A percentile compares a stretch with the other conserved stretches of the same genome.
These are phyloP conservation scores for Favolaschia claudopus DNA, from an alignment of 768 basidiomycete species.

Conservation along the genomic window DNA sequence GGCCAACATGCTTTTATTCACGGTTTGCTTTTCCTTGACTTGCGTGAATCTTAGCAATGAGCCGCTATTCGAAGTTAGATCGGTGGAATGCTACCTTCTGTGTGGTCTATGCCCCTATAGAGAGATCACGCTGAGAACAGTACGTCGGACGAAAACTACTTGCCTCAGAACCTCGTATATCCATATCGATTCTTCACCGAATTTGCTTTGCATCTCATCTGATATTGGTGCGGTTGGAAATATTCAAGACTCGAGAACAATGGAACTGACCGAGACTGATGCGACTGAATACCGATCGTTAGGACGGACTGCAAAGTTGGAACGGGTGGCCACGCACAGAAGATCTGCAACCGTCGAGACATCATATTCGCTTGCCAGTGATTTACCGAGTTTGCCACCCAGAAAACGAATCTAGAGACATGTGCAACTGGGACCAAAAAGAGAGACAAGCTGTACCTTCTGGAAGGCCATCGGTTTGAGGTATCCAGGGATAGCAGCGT, in stretches of 20 bases:
- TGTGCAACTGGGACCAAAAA: too few species aligned
- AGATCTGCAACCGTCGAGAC: slow-evolving; percentile 91
- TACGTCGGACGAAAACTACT: not conserved
- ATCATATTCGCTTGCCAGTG: slow-evolving; percentile 87
- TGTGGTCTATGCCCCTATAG: slow-evolving; percentile 20
- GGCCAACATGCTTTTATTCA: slow-evolving; percentile 93
- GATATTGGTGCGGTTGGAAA: slow-evolving; percentile 14
- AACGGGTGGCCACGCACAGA: slow-evolving; percentile 61
- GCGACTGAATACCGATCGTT: slow-evolving; percentile 36
- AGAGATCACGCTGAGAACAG: not conserved
- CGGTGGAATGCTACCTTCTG: too few species aligned
- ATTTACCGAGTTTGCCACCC: slow-evolving; percentile 92
- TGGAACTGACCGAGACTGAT: slow-evolving; percentile 60
- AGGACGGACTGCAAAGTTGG: not conserved
- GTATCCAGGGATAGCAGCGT: slow-evolving; percentile 84
- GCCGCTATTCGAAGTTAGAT: too few species aligned
- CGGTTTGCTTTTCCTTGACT: slow-evolving; percentile 86
- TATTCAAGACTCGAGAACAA: not conserved
- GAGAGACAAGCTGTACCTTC: slow-evolving; percentile 67
- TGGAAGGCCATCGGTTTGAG: slow-evolving; percentile 87
- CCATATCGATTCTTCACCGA: slow-evolving; percentile 88
- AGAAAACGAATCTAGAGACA: slow-evolving; percentile 82
- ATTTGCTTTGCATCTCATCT: slow-evolving; percentile 84
- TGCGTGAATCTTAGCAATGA: too few species aligned
- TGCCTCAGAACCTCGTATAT: slow-evolving; percentile 80